Evolutionary conservation across 768 basidiomycete genomes (phyloP), one percentile per base, ranked within the genome.

Genomic region (Tephrocybe sp.): DNA sequence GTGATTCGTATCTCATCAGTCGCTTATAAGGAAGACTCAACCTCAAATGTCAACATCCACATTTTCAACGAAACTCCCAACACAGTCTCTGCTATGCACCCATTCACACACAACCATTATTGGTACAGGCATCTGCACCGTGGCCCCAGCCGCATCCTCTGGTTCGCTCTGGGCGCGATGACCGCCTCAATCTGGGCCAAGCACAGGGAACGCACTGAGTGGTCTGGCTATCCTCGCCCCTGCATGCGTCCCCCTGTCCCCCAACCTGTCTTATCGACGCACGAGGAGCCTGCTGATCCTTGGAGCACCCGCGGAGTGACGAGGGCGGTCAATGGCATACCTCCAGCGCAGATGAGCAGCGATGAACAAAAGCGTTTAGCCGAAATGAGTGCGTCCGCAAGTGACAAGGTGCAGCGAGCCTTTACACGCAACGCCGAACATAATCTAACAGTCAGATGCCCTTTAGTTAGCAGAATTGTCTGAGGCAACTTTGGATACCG

Each of bases 91-190:
- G 28, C 37, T 26, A 58, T 57, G 57, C 38, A 58, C 47, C 57
- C 60, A 20, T 57, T 52, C 30, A 20, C 30, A 8, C 43, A 30
- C 28, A 20, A 50, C 28, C 45, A 50, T 15, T 50, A 45, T 45
- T 60, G 52, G 54, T 45, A 53, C 37, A 36, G 50, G 37, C 12
- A 34, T 15, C 44, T 55, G 45, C 54, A 55, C 33, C 61, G 65
- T 28, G 64, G 76, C 5, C 79, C 80, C n/a, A 79, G 79, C 38
- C 84, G 87, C 55, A 36, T 86, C 48, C 25, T 88, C 63, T 89
- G 87, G 87, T 86, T 89, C 73, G 8, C 76, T 58, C 17, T 87
- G 56, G 88, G 87, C 53, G 85, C 81, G 5, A 69, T 68, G 2
- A 59, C 68, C 45, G 74, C 73, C 34, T 68, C 67, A n/a, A 64